A percentile compares a stretch with the other conserved stretches of the same genome.
phyloP scores from a whole-genome alignment of 2,329 filamentous ascomycete genomes.

The Ceratocystis variospora region DNA sequence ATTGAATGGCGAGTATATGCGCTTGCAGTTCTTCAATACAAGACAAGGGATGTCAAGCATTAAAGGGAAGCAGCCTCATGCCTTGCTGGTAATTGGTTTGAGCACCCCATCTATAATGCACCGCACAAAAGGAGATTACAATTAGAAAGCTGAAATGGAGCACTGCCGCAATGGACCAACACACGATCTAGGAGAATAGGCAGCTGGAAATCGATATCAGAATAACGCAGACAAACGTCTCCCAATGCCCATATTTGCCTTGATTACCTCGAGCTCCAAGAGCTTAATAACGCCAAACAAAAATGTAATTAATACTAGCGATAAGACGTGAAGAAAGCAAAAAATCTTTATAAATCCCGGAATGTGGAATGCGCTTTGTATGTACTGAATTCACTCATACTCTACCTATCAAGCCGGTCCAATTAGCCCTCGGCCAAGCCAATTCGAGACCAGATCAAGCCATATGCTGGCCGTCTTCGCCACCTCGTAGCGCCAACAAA shows the following conservation, averaged over 20 bases:
- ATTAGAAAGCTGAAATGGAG: too few species aligned
- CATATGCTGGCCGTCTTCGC: conserved; percentile 57
- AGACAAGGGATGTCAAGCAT: background rate
- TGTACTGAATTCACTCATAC: background rate
- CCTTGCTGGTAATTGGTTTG: too few species aligned
- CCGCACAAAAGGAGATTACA: too few species aligned
- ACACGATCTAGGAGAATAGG: too few species aligned
- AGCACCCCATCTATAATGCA: too few species aligned
- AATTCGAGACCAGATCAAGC: conserved; percentile 24
- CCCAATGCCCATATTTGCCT: too few species aligned
- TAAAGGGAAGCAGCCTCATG: background rate
- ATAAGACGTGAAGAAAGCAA: background rate
- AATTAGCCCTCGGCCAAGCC: background rate
- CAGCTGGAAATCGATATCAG: too few species aligned
- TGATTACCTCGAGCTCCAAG: background rate
- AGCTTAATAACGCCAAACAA: background rate
- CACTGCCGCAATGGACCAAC: too few species aligned
- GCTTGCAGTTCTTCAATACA: background rate
- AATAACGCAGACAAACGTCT: too few species aligned
- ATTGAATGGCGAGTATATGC: background rate
- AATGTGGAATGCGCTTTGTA: conserved; percentile 2
- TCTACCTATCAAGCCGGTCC: background rate
- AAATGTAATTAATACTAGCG: background rate
- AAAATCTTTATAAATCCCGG: background rate
- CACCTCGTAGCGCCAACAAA: conserved; percentile 72